These are phyloP conservation scores for Mucor lusitanicus DNA, from an alignment of 371 early-diverging fungal species.

Conservation along the genomic window DNA sequence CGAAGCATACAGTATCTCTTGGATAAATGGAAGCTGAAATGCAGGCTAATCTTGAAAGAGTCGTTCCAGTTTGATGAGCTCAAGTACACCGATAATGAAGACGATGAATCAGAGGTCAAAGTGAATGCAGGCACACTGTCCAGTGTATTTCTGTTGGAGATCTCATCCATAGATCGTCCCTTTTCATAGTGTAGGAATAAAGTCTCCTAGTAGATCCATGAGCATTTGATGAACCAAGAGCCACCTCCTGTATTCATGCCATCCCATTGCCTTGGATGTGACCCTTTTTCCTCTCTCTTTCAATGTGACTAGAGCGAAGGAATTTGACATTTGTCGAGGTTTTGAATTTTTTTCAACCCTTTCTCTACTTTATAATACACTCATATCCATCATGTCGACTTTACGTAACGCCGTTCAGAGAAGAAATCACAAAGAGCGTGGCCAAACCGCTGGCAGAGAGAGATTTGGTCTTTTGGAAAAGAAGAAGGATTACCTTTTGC, in stretches of 20 bases:
- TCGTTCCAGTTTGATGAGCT: constrained; percentile 46
- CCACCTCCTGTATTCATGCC: neutral
- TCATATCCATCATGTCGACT: constrained; percentile 40
- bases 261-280: neutral
- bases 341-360: neutral
- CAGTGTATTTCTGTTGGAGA: constrained; percentile 43
- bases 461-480: constrained; percentile 90
- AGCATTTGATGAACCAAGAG: neutral
- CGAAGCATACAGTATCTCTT: constrained; percentile 55
- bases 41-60: constrained; percentile 42
- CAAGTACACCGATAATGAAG: constrained; percentile 31
- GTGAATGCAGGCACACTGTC: constrained; percentile 32
- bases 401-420: constrained; percentile 84
- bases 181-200: neutral
- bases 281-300: constrained; percentile 7
- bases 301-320: constrained; percentile 3
- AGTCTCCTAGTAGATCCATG: too few species aligned
- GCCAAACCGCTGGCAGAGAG: constrained; percentile 74
- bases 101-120: constrained; percentile 15
- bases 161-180: constrained; percentile 1
- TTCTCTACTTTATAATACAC: neutral
- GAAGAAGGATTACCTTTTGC: constrained; percentile 95
- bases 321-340: neutral
- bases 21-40: constrained; percentile 53
- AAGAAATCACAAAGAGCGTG: constrained; percentile 92